Conservation (phyloP, 2,329 filamentous ascomycete genomes). For the Cladophialophora carrionii region DNA sequence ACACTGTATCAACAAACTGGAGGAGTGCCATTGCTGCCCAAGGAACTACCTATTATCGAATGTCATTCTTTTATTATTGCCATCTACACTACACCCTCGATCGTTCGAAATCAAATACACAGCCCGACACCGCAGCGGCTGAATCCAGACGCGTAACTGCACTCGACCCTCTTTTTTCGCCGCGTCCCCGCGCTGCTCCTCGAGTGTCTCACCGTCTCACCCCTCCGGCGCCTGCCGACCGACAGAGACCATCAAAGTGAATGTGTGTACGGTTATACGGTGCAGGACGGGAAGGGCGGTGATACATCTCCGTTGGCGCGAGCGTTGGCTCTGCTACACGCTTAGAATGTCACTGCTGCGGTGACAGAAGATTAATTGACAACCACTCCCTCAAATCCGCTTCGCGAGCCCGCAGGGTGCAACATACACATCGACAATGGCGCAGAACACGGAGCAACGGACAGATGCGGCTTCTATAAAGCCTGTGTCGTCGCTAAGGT, state of each 20-base stretch:
- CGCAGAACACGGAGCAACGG: conserved; percentile 32
- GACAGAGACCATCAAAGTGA: not conserved
- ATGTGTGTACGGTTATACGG: not conserved
- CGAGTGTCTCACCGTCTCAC: conserved; percentile 16
- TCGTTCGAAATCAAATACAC: not conserved
- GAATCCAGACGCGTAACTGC: not conserved
- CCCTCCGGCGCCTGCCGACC: not conserved
- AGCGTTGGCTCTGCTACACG: not conserved
- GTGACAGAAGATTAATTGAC: conserved; percentile 6
- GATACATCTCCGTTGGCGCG: not conserved
- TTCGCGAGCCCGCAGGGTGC: not conserved
- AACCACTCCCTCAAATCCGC: not conserved
- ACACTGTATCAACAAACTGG: conserved; percentile 8
- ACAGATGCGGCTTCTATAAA: conserved; percentile 39
- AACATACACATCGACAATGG: conserved; percentile 27
- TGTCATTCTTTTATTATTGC: not conserved
- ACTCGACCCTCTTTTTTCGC: not conserved
- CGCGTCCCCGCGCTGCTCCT: conserved; percentile 9
- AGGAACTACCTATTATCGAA: not conserved
- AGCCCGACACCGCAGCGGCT: not conserved
- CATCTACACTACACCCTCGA: not conserved
- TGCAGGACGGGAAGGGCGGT: not conserved
- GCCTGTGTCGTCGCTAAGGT: conserved; percentile 54
- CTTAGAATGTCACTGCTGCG: conserved; percentile 14
- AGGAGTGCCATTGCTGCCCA: not conserved